Evolutionary conservation across 1,284 basidiomycete genomes (phyloP), one percentile per base, ranked within the genome.

Genomic region (Ceratobasidium theobromae): DNA sequence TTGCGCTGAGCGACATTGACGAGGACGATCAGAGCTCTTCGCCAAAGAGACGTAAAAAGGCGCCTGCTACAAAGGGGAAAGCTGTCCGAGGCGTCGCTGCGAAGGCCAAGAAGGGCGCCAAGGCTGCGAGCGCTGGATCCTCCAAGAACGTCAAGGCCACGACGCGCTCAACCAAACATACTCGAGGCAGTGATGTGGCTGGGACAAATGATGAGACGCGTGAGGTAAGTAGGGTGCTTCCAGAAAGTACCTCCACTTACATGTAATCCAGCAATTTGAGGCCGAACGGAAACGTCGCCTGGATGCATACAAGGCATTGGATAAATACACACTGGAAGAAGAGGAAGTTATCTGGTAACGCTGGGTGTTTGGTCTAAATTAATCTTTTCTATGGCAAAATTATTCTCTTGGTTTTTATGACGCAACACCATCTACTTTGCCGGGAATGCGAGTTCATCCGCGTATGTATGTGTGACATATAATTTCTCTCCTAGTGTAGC

Each of bases 321-420:
- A 60, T 21, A 18, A n/a, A n/a, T 60, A 60, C 32, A 60, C 57
- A 45, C 43, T 60, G 28, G 57, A 60, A 27, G 57, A 60, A 35
- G 57, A 60, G 32, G 43, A 60, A 60, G 57, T 60, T 2, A 32
- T 60, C 8, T 60, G 57, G 57, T 60, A 35, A 60, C 11, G 30
- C 5, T 32, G 28, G 5, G 27, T 16, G 30, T 18, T 11, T 52
- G n/a, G 30, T n/a, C 6, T 48, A 48, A 25, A 5, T 21, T 48
- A 48, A 48, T 27, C 4, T 6, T 6, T 21, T 3, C 6, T 27
- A 6, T 18, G 33, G 33, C 21, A 25, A 4, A 2, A 14, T 35
- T 18, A 28, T 2, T 55, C 35, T 55, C 14, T 41, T 27, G 38
- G 25, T 27, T 25, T 3, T 35, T 21, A 30, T 32, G 28, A 48